Conservation (phyloP, 2,329 filamentous ascomycete genomes). For the Aspergillus sp. region DNA sequence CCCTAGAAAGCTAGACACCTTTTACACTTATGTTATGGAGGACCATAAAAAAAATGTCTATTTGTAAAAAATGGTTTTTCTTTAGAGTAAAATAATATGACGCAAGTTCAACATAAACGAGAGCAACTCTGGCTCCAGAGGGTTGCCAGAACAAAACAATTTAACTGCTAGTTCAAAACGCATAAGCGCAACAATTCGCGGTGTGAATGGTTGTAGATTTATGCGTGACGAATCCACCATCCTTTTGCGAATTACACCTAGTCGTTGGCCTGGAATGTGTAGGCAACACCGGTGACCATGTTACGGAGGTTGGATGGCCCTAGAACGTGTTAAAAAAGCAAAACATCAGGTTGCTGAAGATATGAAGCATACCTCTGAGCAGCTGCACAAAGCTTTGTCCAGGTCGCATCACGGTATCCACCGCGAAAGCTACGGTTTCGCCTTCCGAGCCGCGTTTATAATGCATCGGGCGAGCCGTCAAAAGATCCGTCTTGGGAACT, state of each 20-base stretch:
- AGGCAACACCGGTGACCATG: slow-evolving; percentile 30
- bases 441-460: slow-evolving; percentile 35
- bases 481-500: slow-evolving; percentile 52
- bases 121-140: slow-evolving; percentile 14
- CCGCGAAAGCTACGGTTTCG: slow-evolving; percentile 33
- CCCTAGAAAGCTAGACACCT: too few species aligned
- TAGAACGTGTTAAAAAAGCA: slow-evolving; percentile 13
- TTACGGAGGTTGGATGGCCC: slow-evolving; percentile 48
- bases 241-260: slow-evolving; percentile 29
- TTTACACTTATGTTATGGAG: background rate
- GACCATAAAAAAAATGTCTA: background rate
- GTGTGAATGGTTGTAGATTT: slow-evolving; percentile 11
- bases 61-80: background rate
- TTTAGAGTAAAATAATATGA: slow-evolving; percentile 2
- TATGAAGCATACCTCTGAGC: slow-evolving; percentile 36
- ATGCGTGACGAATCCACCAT: slow-evolving; percentile 24
- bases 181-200: slow-evolving; percentile 18
- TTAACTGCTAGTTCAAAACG: slow-evolving; percentile 19
- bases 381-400: slow-evolving; percentile 37
- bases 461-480: slow-evolving; percentile 53
- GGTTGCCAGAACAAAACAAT: slow-evolving; percentile 18
- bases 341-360: background rate
- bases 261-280: slow-evolving; percentile 25
- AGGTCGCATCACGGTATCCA: slow-evolving; percentile 29
- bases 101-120: slow-evolving; percentile 13